Percentiles rank a stretch among this genome's conserved stretches.
These are phyloP conservation scores for Domatiomyces globalis DNA, from an alignment of 2,329 filamentous ascomycete genomes.

Conservation along the genomic window DNA sequence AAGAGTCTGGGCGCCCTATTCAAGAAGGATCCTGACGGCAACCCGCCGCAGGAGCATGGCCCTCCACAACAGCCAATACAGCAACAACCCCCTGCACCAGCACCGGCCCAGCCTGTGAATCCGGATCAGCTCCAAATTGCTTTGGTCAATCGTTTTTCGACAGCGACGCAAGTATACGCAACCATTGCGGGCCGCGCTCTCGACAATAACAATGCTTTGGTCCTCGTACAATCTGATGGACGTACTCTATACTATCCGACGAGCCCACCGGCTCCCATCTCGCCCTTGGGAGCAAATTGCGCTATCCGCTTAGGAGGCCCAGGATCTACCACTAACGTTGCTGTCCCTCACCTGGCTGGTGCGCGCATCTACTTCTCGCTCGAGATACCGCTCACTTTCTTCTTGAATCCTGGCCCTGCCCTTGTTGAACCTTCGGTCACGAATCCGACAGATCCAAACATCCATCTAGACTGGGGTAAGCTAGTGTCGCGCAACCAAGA, in stretches of 20 bases:
- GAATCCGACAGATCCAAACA: slow-evolving; percentile 51
- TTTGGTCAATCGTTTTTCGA: slow-evolving; percentile 51
- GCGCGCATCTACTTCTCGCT: slow-evolving; percentile 59
- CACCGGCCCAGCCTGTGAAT: background rate
- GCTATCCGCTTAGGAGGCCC: slow-evolving; percentile 50
- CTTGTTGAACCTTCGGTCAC: slow-evolving; percentile 62
- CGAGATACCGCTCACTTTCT: slow-evolving; percentile 48
- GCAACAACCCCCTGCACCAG: slow-evolving; percentile 1
- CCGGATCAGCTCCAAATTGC: slow-evolving; percentile 43
- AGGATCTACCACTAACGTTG: slow-evolving; percentile 45
- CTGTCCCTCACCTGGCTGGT: slow-evolving; percentile 55
- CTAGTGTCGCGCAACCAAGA: too few species aligned
- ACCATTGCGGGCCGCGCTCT: slow-evolving; percentile 56
- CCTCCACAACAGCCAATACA: background rate
- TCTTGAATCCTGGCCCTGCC: slow-evolving; percentile 56
- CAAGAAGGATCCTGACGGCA: background rate
- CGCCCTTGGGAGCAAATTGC: slow-evolving; percentile 42
- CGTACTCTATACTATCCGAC: slow-evolving; percentile 49
- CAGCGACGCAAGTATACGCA: slow-evolving; percentile 44
- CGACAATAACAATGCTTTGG: slow-evolving; percentile 44
- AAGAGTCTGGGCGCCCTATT: slow-evolving; percentile 2
- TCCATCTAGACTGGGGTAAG: slow-evolving; percentile 42
- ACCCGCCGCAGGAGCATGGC: background rate
- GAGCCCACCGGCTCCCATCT: slow-evolving; percentile 37
- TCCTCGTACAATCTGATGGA: slow-evolving; percentile 53